phyloP scores from a whole-genome alignment of 768 basidiomycete genomes.

The Roridomyces roridus region DNA sequence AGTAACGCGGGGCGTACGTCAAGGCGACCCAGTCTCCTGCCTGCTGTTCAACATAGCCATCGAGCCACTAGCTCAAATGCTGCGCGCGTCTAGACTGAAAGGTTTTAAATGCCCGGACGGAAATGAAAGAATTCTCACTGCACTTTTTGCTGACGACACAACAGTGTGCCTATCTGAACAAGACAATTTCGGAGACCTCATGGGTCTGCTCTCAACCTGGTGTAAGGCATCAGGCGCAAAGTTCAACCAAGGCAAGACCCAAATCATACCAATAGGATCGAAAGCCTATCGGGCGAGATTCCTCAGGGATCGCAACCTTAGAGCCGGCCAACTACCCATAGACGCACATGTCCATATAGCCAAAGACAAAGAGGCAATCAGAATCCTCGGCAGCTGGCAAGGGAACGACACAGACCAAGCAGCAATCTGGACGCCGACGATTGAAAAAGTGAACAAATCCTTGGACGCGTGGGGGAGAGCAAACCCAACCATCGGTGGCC shows the following conservation, averaged over 20 bases:
- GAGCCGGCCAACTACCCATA: neutral
- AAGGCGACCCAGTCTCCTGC: slow-evolving; percentile 46
- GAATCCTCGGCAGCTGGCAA: slow-evolving; percentile 27
- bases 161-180: slow-evolving; percentile 37
- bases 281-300: neutral
- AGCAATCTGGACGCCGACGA: slow-evolving; percentile 16
- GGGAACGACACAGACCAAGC: slow-evolving; percentile 25
- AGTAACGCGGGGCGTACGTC: slow-evolving; percentile 26
- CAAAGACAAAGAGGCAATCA: slow-evolving; percentile 17
- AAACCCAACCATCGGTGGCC: slow-evolving; percentile 23
- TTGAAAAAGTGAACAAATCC: slow-evolving; percentile 26
- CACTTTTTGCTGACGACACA: slow-evolving; percentile 50
- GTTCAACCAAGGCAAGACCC: neutral
- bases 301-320: neutral
- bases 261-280: neutral
- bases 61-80: slow-evolving; percentile 39
- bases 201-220: slow-evolving; percentile 40
- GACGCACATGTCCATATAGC: slow-evolving; percentile 11
- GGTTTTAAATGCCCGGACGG: slow-evolving; percentile 30
- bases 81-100: slow-evolving; percentile 35
- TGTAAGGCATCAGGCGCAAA: slow-evolving; percentile 28
- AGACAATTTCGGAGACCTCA: slow-evolving; percentile 33
- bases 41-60: slow-evolving; percentile 47
- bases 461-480: slow-evolving; percentile 19
- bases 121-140: slow-evolving; percentile 30